phyloP scores from a whole-genome alignment of 306 rosid genomes.

The Boehmeria nivea region DNA sequence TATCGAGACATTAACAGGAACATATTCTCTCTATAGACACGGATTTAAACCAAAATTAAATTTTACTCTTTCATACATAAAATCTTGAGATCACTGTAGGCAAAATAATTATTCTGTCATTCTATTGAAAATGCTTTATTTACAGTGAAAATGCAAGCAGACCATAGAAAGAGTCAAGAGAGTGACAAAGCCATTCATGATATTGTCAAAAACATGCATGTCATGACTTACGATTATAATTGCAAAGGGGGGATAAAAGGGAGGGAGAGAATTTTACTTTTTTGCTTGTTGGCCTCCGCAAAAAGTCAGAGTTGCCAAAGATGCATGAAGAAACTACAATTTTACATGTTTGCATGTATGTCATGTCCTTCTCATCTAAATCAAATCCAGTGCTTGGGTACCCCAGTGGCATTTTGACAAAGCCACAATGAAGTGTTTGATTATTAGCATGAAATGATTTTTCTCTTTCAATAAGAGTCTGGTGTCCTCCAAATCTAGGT shows the following conservation, averaged over 20 bases:
- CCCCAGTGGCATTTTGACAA: constrained; percentile 51
- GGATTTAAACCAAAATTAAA: no score
- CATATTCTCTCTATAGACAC: no score
- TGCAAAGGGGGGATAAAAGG: neutral
- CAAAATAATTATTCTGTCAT: no score
- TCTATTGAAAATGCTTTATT: no score
- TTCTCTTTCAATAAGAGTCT: constrained; percentile 69
- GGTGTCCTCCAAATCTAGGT: constrained; percentile 89
- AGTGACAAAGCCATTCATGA: no score
- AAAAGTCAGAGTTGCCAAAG: constrained; percentile 90
- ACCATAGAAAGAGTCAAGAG: no score
- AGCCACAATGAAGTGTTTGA: constrained; percentile 84
- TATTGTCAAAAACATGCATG: no score
- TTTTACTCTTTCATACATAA: no score
- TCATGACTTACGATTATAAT: neutral
- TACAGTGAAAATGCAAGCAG: no score
- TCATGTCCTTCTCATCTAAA: constrained; percentile 58
- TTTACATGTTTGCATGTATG: constrained; percentile 63
- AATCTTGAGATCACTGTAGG: no score
- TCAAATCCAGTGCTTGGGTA: constrained; percentile 76
- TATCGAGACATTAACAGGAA: neutral
- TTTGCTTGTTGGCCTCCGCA: constrained; percentile 82
- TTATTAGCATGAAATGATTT: constrained; percentile 58
- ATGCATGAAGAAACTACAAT: constrained; percentile 91
- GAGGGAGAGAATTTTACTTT: constrained; percentile 43